A percentile compares a stretch with the other conserved stretches of the same genome.
phyloP scores from a whole-genome alignment of 2,329 filamentous ascomycete species.

The Epichloe sylvatica region DNA sequence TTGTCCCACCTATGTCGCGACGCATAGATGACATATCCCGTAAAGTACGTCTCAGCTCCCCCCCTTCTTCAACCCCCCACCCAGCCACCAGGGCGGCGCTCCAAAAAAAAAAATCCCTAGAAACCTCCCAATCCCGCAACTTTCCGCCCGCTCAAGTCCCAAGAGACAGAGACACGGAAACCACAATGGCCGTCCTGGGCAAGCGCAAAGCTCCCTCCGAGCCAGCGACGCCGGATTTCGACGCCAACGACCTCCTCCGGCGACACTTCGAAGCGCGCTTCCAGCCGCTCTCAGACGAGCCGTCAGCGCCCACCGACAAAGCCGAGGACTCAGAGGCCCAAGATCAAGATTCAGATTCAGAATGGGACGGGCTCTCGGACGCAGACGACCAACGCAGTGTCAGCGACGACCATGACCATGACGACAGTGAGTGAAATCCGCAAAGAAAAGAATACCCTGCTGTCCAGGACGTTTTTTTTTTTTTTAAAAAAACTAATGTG shows the following conservation, averaged over 20 bases:
- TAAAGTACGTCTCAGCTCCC: too few species aligned
- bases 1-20: too few species aligned
- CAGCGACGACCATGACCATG: constrained; percentile 6
- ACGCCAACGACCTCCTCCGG: constrained; percentile 62
- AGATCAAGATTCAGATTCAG: constrained; percentile 1
- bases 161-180: background rate
- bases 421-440: constrained; percentile 9
- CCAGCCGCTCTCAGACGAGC: constrained; percentile 45
- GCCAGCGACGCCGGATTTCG: constrained; percentile 26
- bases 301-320: constrained; percentile 3
- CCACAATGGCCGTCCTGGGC: constrained; percentile 30
- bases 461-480: too few species aligned
- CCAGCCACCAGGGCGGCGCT: too few species aligned
- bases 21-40: too few species aligned
- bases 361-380: constrained; percentile 11
- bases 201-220: constrained; percentile 31
- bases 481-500: too few species aligned
- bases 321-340: constrained; percentile 8
- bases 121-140: too few species aligned
- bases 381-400: constrained; percentile 14
- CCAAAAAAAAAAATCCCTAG: too few species aligned
- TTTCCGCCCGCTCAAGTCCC: background rate
- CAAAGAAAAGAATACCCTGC: background rate
- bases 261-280: constrained; percentile 83
- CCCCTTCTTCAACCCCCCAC: too few species aligned